A percentile compares a stretch with the other conserved stretches of the same genome.
Evolutionary conservation across 352 stramenopile species (phyloP).

Genomic region (Phytophthora cajani): DNA sequence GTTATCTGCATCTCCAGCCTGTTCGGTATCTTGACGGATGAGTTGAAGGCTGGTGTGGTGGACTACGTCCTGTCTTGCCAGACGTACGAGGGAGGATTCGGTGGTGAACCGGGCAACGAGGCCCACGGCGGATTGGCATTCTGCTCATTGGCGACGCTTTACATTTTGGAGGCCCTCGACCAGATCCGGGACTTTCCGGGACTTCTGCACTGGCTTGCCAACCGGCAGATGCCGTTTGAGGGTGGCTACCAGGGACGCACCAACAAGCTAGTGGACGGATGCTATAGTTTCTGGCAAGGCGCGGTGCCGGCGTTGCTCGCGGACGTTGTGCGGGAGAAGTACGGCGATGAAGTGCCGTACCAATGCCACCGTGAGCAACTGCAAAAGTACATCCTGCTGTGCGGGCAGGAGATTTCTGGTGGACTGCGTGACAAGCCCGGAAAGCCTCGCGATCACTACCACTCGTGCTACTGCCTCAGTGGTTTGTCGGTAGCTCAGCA

Average conservation of each 20-base stretch:
- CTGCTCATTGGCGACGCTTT: constrained; percentile 95
- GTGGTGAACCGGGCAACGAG: constrained; percentile 92
- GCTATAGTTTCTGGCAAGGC: constrained; percentile 99
- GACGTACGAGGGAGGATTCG: constrained; percentile 98
- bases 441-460: constrained; percentile 98
- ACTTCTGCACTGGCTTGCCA: constrained; percentile 90
- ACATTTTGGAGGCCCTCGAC: constrained; percentile 86
- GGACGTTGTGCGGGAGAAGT: constrained; percentile 46
- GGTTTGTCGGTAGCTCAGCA: constrained; percentile 96
- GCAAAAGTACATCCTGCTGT: constrained; percentile 95
- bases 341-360: constrained; percentile 49
- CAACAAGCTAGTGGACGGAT: constrained; percentile 99
- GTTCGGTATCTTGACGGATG: constrained; percentile 92
- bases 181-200: constrained; percentile 56
- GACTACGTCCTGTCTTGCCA: constrained; percentile 93
- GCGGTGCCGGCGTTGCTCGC: constrained; percentile 87
- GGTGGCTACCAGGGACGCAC: constrained; percentile 94
- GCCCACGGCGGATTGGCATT: constrained; percentile 99
- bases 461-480: constrained; percentile 98
- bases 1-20: constrained; percentile 95
- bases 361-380: constrained; percentile 79
- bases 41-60: constrained; percentile 80
- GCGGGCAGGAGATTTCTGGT: constrained; percentile 94
- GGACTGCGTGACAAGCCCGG: constrained; percentile 95
- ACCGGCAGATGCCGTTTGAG: constrained; percentile 95